Base-by-base conservation (phyloP, 2,329 filamentous ascomycete genomes). In the Alternaria atra region DNA sequence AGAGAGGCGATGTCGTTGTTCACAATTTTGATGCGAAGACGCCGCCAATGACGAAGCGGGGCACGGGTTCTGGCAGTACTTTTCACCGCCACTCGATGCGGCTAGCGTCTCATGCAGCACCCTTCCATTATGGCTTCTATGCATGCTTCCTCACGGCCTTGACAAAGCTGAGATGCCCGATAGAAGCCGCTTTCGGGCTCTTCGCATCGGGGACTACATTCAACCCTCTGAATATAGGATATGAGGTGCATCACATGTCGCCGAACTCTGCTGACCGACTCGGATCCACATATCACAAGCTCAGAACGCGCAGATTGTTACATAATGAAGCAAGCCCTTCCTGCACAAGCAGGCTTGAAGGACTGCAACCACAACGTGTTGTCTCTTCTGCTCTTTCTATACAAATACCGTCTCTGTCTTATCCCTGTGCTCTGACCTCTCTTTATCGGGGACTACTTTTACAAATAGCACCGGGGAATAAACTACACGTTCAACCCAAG, bases 11-110 rank as follows among this genome's bases (percentile, higher is more conserved):
- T 60, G 54, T 60, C 29, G 59, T 54, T 48, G 47, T 57, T 53
- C 66, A 70, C 64, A 75, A 77, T 74, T 74, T 75, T 75, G 72
- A 74, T 61, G 68, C 70, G 58, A 62, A 55, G 53, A 56, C 42
- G 59, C 48, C 55, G 57, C 63, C 64, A 65, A 74, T 73, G 70
- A 74, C 71, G 69, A 66, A 67, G 61, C 61, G 68, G 67, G 70
- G 65, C 60, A 62, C 55, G 51, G 54, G 34, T 27, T 61, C 37
- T 62, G 67, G 69, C 54, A 56, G 59, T 65, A 67, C 46, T 53
- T 53, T 64, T 64, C 23, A 47, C 70, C 67, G 66, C 30, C 32
- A 17, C 59, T 37, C 4, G 12, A 57, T 30, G 2, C 17, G 43
- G 54, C 30, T 61, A 59, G 60, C 48, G 55, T 2, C 12, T 23